Conservation (phyloP, 2,329 filamentous ascomycete species). For the Aspergillus vadensis region DNA sequence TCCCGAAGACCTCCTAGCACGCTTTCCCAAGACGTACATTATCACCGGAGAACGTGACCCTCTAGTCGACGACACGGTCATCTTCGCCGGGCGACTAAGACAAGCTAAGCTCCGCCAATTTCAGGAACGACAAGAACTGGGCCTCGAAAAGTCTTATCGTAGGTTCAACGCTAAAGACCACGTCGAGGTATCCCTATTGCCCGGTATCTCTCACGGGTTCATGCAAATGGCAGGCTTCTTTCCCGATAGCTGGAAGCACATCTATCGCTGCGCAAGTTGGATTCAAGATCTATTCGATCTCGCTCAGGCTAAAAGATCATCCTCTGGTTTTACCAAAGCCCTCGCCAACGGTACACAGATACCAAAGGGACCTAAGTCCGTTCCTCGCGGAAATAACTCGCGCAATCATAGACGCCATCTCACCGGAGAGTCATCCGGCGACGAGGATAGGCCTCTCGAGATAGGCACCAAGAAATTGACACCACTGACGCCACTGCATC, state of each 20-base stretch:
- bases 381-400: constrained; percentile 13
- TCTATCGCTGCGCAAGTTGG: constrained; percentile 77
- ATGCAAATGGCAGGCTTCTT: constrained; percentile 87
- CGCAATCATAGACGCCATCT: constrained; percentile 51
- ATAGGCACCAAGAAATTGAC: constrained; percentile 63
- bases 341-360: constrained; percentile 3
- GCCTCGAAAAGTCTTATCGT: constrained; percentile 55
- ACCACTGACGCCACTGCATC: constrained; percentile 17
- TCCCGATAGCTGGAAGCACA: constrained; percentile 85
- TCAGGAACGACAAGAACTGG: constrained; percentile 58
- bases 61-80: constrained; percentile 92
- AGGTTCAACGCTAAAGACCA: constrained; percentile 72
- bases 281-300: constrained; percentile 71
- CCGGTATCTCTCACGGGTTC: constrained; percentile 91
- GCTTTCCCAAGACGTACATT: constrained; percentile 94
- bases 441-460: constrained; percentile 80
- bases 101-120: constrained; percentile 69
- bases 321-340: constrained; percentile 21
- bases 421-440: constrained; percentile 66
- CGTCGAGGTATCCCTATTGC: constrained; percentile 80
- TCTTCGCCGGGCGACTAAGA: constrained; percentile 87
- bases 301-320: constrained; percentile 24
- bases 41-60: constrained; percentile 94
- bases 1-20: constrained; percentile 76
- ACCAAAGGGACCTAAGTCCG: constrained; percentile 12